Percentiles rank a stretch among this genome's conserved stretches.
These are phyloP conservation scores for Boletellus deceptivus DNA, from an alignment of 1,284 basidiomycete genomes.

Conservation along the genomic window DNA sequence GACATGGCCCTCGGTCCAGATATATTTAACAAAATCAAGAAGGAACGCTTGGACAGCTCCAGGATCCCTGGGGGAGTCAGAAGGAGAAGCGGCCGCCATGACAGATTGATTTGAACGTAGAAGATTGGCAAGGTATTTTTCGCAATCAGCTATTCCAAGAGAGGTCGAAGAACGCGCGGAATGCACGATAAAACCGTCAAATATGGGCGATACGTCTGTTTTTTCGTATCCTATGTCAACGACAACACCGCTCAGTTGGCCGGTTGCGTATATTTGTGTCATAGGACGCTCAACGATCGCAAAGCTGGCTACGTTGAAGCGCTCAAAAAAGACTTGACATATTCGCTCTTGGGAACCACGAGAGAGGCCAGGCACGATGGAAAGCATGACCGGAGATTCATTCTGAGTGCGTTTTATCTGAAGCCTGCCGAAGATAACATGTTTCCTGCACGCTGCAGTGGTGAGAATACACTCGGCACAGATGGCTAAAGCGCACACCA, in stretches of 20 bases:
- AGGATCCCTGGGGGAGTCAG: constrained; percentile 45
- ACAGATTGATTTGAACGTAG: constrained; percentile 66
- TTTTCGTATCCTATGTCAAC: constrained; percentile 81
- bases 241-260: constrained; percentile 75
- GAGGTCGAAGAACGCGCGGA: constrained; percentile 57
- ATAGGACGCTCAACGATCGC: constrained; percentile 83
- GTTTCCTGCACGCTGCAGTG: constrained; percentile 59
- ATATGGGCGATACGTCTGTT: constrained; percentile 78
- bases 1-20: constrained; percentile 62
- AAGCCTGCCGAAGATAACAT: constrained; percentile 78
- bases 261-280: constrained; percentile 82
- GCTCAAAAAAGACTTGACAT: constrained; percentile 91
- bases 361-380: constrained; percentile 70
- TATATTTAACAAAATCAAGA: constrained; percentile 55
- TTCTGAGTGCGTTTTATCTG: constrained; percentile 82
- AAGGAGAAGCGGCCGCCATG: constrained; percentile 59
- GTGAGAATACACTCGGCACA: constrained; percentile 3
- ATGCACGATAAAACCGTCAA: constrained; percentile 73
- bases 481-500: constrained; percentile 53
- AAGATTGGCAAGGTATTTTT: constrained; percentile 71
- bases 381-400: constrained; percentile 82
- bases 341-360: constrained; percentile 71
- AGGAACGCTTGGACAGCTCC: constrained; percentile 49
- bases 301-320: constrained; percentile 90
- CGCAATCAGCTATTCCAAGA: constrained; percentile 75